These are phyloP conservation scores for Tetrahymena malaccensis DNA, from an alignment of 73 alveolate genomes.

Conservation along the genomic window DNA sequence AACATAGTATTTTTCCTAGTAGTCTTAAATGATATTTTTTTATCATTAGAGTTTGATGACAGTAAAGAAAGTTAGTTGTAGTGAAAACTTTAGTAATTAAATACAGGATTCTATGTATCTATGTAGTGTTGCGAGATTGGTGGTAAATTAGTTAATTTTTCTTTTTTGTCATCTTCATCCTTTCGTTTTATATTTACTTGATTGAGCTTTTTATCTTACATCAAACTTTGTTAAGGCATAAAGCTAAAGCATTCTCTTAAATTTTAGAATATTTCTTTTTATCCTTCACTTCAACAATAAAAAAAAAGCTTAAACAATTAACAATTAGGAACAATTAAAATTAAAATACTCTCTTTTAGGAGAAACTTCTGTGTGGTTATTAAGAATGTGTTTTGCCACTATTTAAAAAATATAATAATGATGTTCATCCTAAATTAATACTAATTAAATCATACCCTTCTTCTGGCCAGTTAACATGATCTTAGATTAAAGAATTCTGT, in stretches of 20 bases:
- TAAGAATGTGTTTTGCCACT: neutral
- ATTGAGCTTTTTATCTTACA: neutral
- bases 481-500: neutral
- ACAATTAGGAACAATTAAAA: neutral
- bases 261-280: neutral
- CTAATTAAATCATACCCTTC: neutral
- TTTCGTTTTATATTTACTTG: neutral
- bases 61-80: neutral
- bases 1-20: neutral
- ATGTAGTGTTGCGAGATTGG: neutral
- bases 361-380: neutral
- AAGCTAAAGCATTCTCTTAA: neutral
- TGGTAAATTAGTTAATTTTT: neutral
- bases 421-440: no score
- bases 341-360: neutral
- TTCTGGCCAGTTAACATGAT: neutral
- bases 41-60: neutral
- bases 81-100: neutral
- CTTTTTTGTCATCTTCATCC: neutral
- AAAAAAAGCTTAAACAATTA: neutral
- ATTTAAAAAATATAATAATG: neutral
- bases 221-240: neutral
- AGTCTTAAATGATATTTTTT: neutral
- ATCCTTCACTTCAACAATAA: neutral
- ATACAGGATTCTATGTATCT: neutral